Evolutionary conservation across 306 rosid species (phyloP), one percentile per base, ranked within the genome.

Genomic region (Quercus agrifolia): DNA sequence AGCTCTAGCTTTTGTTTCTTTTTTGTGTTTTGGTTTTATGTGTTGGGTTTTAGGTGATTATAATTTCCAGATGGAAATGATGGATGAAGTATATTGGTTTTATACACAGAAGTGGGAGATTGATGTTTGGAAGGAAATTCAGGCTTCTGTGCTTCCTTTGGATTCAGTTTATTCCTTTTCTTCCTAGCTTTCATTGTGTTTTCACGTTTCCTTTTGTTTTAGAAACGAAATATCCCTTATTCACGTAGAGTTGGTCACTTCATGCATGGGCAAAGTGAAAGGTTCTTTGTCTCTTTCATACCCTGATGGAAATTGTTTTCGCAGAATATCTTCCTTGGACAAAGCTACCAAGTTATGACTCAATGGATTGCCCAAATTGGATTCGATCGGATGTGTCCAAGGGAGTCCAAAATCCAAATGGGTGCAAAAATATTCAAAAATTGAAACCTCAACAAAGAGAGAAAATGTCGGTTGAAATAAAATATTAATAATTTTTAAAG

Each of bases 121-220:
- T 46, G 74, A 46, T 13, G 57, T 2, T 73, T 19, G 46, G 25
- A 54, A 15, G 23, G 4, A 28, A 41, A 71, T 46, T 71, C 30
- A 20, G 25, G 25, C 27, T 14, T 76, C 28, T 33, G 71, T 27
- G 83, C 76, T 68, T 77, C 56, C 82, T 81, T 80, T 77, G 52
- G 59, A 74, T 52, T n/a, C 54, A 55, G 83, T 85, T 81, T 85
- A 85, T 85, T 85, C 83, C 57, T 75, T 83, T 70, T 78, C 30
- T 33, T 21, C 4, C 1, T 9, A 5, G 28, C 21, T 79, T 5
- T 74, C 51, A 52, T 61, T 56, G 55, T 20, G 76, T 71, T 74
- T 67, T 44, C 73, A 74, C 44, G 31, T 44, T 72, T 70, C 64
- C 57, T 62, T 28, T 71, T 35, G 56, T 70, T 41, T 70, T 19